Evolutionary conservation across 805 yeast genomes (phyloP).

Genomic region (Blastobotrys muscicola): DNA sequence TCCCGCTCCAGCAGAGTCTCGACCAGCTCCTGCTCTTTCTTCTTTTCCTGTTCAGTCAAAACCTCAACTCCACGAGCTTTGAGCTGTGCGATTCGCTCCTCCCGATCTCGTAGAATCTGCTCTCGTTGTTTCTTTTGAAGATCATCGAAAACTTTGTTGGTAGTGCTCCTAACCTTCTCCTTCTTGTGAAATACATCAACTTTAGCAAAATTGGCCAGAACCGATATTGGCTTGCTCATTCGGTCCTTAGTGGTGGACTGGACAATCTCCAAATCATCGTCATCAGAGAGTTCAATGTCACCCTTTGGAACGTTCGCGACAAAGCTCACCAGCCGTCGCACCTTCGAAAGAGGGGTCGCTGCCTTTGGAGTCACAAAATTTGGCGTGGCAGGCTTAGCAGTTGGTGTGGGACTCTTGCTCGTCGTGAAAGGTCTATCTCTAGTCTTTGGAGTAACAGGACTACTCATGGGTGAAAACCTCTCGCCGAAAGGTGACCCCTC

Average conservation of each 20-base stretch:
- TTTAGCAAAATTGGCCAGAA: slow-evolving; percentile 9
- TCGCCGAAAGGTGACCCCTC: background rate
- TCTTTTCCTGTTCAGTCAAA: slow-evolving; percentile 11
- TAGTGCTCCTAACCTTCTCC: background rate
- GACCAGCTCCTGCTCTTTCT: slow-evolving; percentile 14
- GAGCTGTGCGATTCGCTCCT: slow-evolving; percentile 12
- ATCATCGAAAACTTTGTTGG: background rate
- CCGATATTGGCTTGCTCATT: slow-evolving; percentile 5
- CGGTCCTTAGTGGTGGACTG: slow-evolving; percentile 11
- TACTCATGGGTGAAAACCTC: slow-evolving; percentile 13
- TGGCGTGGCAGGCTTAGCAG: no score
- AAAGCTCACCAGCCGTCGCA: slow-evolving; percentile 11
- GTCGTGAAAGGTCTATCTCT: background rate
- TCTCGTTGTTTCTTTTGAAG: slow-evolving; percentile 12
- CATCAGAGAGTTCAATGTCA: background rate
- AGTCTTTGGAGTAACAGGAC: background rate
- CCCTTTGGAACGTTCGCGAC: slow-evolving; percentile 1
- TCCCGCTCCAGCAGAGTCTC: slow-evolving; percentile 16
- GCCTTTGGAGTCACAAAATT: background rate
- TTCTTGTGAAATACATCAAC: slow-evolving; percentile 3
- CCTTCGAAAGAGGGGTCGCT: slow-evolving; percentile 3
- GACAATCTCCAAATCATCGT: slow-evolving; percentile 18
- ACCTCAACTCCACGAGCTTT: slow-evolving; percentile 13
- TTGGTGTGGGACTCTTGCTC: slow-evolving; percentile 1
- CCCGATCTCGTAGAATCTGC: slow-evolving; percentile 12